phyloP scores from a whole-genome alignment of 1,284 basidiomycete species.

The Sutorius eximius region DNA sequence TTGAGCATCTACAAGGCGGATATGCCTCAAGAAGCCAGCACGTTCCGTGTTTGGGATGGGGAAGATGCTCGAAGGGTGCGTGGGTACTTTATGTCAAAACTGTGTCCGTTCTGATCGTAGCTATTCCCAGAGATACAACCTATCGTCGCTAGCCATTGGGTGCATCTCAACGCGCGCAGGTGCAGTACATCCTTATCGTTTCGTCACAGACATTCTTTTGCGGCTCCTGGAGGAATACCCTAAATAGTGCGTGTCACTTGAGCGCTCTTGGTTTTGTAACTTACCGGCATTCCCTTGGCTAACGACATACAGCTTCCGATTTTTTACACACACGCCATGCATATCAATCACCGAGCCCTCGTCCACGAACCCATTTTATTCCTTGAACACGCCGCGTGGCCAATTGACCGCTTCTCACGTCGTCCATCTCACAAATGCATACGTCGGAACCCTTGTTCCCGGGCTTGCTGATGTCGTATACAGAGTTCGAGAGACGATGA shows the following conservation, averaged over 20 bases:
- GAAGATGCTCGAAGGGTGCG: constrained; percentile 38
- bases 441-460: constrained; percentile 68
- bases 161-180: constrained; percentile 50
- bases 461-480: constrained; percentile 57
- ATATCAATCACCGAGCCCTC: constrained; percentile 39
- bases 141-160: constrained; percentile 45
- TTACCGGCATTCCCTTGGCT: not conserved
- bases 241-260: constrained; percentile 36
- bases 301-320: constrained; percentile 41
- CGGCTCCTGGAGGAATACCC: constrained; percentile 46
- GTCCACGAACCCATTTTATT: constrained; percentile 35
- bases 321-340: constrained; percentile 54
- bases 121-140: constrained; percentile 41
- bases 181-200: constrained; percentile 58
- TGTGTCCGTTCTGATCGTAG: not conserved
- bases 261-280: not conserved
- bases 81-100: not conserved
- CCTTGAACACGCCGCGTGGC: constrained; percentile 55
- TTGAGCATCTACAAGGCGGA: constrained; percentile 44
- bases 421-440: constrained; percentile 80
- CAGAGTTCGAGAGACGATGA: constrained; percentile 63
- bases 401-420: constrained; percentile 55
- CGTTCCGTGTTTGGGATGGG: constrained; percentile 40
- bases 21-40: constrained; percentile 43
- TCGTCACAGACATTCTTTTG: constrained; percentile 51